Conservation (phyloP, 2,329 filamentous ascomycete genomes). For the Neophaeococcomyces mojaviensis region DNA sequence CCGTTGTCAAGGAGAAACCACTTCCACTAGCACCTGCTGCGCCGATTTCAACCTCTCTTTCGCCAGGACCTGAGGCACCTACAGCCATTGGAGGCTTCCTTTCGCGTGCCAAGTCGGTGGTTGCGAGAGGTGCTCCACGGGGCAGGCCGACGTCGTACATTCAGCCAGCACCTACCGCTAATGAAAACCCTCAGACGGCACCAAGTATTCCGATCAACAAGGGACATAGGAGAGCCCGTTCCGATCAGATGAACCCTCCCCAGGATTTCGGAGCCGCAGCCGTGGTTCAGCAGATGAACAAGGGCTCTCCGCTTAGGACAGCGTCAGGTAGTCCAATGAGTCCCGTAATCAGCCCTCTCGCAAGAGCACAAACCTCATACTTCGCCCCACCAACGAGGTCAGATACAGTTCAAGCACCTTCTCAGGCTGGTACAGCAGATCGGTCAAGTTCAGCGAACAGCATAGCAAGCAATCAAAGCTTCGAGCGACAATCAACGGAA, state of each 20-base stretch:
- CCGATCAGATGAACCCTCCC: constrained; percentile 35
- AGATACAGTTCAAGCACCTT: constrained; percentile 25
- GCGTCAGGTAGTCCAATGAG: constrained; percentile 47
- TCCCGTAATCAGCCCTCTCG: constrained; percentile 48
- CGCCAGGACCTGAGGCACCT: constrained; percentile 50
- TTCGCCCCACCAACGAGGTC: constrained; percentile 39
- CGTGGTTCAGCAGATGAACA: constrained; percentile 86
- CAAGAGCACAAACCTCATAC: constrained; percentile 50
- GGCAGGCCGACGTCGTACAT: constrained; percentile 39
- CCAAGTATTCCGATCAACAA: constrained; percentile 41
- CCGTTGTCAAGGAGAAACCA: constrained; percentile 23
- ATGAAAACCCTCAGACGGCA: constrained; percentile 41
- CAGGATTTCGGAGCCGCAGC: constrained; percentile 49
- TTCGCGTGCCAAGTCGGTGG: constrained; percentile 54
- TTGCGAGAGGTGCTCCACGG: constrained; percentile 34
- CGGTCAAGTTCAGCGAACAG: constrained; percentile 58
- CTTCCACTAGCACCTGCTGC: constrained; percentile 41
- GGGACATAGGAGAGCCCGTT: constrained; percentile 42
- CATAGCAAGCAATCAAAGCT: constrained; percentile 41
- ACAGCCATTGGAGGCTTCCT: constrained; percentile 48
- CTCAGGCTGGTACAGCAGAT: constrained; percentile 36
- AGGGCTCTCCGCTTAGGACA: constrained; percentile 47
- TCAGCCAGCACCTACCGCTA: constrained; percentile 32
- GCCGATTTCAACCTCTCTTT: constrained; percentile 79
- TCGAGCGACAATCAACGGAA: constrained; percentile 38